Evolutionary conservation across 768 basidiomycete species (phyloP).

Genomic region (Tricholoma terreum): DNA sequence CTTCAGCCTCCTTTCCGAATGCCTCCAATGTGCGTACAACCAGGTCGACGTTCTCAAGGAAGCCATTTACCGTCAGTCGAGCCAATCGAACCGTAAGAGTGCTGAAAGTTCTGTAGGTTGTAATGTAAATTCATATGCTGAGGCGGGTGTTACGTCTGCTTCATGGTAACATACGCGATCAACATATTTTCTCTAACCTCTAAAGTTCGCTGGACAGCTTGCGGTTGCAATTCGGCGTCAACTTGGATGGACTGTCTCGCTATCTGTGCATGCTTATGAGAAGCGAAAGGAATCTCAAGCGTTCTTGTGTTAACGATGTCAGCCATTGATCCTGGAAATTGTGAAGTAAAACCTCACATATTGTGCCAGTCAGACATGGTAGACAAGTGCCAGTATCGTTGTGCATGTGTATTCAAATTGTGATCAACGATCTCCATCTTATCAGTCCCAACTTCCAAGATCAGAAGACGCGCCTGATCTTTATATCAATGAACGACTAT

Average conservation of each 20-base stretch:
- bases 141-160: neutral
- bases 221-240: slow-evolving; percentile 78
- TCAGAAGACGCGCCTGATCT: neutral
- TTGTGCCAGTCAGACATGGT: slow-evolving; percentile 45
- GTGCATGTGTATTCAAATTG: neutral
- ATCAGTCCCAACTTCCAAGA: no score
- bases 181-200: slow-evolving; percentile 64
- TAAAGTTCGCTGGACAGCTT: slow-evolving; percentile 74
- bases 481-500: no score
- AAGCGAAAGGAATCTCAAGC: slow-evolving; percentile 76
- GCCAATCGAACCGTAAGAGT: slow-evolving; percentile 85
- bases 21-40: slow-evolving; percentile 78
- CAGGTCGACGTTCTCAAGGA: slow-evolving; percentile 86
- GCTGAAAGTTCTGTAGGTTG: slow-evolving; percentile 54
- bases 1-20: slow-evolving; percentile 68
- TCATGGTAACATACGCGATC: slow-evolving; percentile 60
- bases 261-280: slow-evolving; percentile 70
- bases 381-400: neutral
- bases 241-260: slow-evolving; percentile 85
- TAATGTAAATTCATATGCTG: slow-evolving; percentile 9
- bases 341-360: slow-evolving; percentile 37
- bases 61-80: slow-evolving; percentile 79
- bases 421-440: no score
- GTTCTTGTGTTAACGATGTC: slow-evolving; percentile 34
- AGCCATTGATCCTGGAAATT: slow-evolving; percentile 2